phyloP scores from a whole-genome alignment of 768 basidiomycete genomes.

The Mycena maculata region DNA sequence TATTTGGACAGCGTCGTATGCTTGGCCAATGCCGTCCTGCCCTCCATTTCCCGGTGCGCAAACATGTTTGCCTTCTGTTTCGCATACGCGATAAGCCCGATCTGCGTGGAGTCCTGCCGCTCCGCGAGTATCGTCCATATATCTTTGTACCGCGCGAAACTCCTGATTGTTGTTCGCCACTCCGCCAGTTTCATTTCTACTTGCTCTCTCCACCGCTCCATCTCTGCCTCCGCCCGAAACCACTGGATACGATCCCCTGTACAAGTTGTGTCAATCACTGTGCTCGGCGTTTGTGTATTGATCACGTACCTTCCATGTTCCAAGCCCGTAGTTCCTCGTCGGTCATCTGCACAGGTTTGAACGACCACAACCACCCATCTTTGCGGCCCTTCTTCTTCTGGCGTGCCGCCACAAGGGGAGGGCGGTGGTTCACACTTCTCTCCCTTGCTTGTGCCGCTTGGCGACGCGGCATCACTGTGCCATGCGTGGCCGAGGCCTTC shows the following conservation, averaged over 20 bases:
- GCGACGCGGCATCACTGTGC: neutral
- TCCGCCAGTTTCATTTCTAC: conserved; percentile 4
- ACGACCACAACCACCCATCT: conserved; percentile 14
- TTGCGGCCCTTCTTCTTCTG: neutral
- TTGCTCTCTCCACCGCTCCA: conserved; percentile 12
- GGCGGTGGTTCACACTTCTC: too few relatives aligned
- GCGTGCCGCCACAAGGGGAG: neutral
- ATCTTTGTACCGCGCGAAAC: neutral
- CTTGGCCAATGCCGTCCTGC: neutral
- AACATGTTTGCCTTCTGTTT: conserved; percentile 12
- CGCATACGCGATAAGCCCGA: conserved; percentile 6
- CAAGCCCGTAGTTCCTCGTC: neutral
- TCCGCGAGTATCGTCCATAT: neutral
- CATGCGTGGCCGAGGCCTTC: neutral
- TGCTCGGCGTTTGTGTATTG: too few relatives aligned
- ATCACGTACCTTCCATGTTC: conserved; percentile 13
- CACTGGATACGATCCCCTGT: conserved; percentile 14
- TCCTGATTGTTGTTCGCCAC: conserved; percentile 8
- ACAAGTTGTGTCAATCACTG: neutral
- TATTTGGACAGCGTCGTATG: neutral
- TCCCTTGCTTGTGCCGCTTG: neutral
- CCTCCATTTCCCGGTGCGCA: neutral
- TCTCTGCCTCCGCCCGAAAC: conserved; percentile 19
- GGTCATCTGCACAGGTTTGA: neutral
- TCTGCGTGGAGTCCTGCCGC: neutral